phyloP scores from a whole-genome alignment of 768 basidiomycete species.

The Kwoniella botswanensis region DNA sequence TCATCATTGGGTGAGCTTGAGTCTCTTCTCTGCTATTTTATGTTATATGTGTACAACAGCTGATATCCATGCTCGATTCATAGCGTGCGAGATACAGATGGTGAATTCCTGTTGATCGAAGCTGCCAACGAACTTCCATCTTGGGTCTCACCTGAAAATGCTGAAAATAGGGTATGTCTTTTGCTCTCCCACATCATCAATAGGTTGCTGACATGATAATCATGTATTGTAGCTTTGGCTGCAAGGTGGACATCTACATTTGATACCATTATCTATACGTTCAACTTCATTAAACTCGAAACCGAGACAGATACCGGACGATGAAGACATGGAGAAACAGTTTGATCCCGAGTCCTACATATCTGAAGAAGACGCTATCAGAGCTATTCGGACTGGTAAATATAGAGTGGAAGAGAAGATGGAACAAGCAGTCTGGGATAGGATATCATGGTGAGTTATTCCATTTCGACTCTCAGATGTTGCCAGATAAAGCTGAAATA shows the following conservation, averaged over 20 bases:
- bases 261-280: slow-evolving; percentile 77
- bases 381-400: slow-evolving; percentile 55
- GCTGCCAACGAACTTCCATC: slow-evolving; percentile 85
- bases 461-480: neutral
- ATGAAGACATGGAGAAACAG: slow-evolving; percentile 35
- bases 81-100: slow-evolving; percentile 85
- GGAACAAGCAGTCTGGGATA: slow-evolving; percentile 71
- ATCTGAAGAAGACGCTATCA: slow-evolving; percentile 44
- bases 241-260: slow-evolving; percentile 76
- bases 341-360: slow-evolving; percentile 48
- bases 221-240: slow-evolving; percentile 70
- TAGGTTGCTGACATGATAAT: neutral
- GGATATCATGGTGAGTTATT: slow-evolving; percentile 68
- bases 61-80: neutral
- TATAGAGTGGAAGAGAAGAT: slow-evolving; percentile 70
- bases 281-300: slow-evolving; percentile 66
- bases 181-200: slow-evolving; percentile 1
- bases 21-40: neutral
- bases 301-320: slow-evolving; percentile 25
- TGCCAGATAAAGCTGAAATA: neutral
- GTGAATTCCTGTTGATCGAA: slow-evolving; percentile 94
- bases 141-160: slow-evolving; percentile 91
- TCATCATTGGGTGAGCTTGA: slow-evolving; percentile 71
- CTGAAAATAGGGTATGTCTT: slow-evolving; percentile 79
- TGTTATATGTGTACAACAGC: neutral